Conservation (phyloP, 208 protist genomes). For the Leishmania martiniquensis region DNA sequence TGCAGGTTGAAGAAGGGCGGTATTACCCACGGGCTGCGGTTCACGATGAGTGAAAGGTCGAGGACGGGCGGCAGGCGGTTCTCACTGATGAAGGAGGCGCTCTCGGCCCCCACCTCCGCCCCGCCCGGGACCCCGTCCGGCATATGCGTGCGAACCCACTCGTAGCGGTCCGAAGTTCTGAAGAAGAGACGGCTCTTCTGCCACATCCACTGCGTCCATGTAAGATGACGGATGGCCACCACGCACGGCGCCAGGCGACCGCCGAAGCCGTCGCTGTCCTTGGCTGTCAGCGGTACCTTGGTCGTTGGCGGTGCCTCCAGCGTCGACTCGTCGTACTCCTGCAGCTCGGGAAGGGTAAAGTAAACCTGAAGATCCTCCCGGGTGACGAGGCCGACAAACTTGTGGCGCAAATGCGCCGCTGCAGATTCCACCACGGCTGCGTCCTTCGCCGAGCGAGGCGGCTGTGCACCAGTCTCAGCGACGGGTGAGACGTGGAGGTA, state of each 20-base stretch:
- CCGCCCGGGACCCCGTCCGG: conserved; percentile 7
- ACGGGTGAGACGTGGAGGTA: not conserved
- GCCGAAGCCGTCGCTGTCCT: conserved; percentile 52
- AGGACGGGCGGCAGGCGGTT: conserved; percentile 56
- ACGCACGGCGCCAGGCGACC: conserved; percentile 50
- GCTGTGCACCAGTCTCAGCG: not conserved
- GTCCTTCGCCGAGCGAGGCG: not conserved
- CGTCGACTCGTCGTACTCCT: conserved; percentile 11
- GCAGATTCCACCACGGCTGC: not conserved
- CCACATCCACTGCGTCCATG: conserved; percentile 72
- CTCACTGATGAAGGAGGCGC: conserved; percentile 21
- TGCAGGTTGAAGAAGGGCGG: conserved; percentile 84
- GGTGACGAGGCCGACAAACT: conserved; percentile 89
- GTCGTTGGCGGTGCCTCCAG: not conserved
- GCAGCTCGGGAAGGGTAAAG: conserved; percentile 65
- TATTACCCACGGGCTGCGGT: conserved; percentile 91
- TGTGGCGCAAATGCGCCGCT: conserved; percentile 38
- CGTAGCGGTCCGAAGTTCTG: conserved; percentile 35
- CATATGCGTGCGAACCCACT: conserved; percentile 42
- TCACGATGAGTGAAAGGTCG: conserved; percentile 83
- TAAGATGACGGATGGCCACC: conserved; percentile 58
- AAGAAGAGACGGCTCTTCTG: conserved; percentile 83
- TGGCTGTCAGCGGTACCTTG: conserved; percentile 19
- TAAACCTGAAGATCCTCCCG: conserved; percentile 87
- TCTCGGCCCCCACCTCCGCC: conserved; percentile 10